phyloP scores from a whole-genome alignment of 2,329 filamentous ascomycete species.

The Fonsecaea pedrosoi region DNA sequence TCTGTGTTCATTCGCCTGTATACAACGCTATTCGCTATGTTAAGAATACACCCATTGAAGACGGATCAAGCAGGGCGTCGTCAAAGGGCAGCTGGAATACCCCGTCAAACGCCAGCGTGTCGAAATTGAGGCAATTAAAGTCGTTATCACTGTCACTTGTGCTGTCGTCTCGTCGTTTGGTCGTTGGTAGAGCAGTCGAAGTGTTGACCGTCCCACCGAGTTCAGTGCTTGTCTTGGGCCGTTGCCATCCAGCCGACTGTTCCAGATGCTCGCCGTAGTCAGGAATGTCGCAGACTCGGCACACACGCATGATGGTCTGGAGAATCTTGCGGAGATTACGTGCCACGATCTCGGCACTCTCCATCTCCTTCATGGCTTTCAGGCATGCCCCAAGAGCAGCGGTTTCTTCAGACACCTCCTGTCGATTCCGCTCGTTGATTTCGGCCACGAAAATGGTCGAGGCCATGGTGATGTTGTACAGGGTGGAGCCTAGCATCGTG shows the following conservation, averaged over 20 bases:
- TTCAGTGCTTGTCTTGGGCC: background rate
- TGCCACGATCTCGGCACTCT: slow-evolving; percentile 23
- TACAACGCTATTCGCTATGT: background rate
- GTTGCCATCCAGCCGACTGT: background rate
- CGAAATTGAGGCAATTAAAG: background rate
- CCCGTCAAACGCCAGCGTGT: background rate
- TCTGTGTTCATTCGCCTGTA: background rate
- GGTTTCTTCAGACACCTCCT: slow-evolving; percentile 11
- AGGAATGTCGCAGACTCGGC: background rate
- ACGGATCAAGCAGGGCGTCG: background rate
- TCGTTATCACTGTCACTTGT: background rate
- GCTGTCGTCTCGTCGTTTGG: background rate
- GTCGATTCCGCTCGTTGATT: slow-evolving; percentile 9
- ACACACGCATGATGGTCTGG: slow-evolving; percentile 28
- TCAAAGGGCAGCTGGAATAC: background rate
- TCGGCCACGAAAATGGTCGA: slow-evolving; percentile 25
- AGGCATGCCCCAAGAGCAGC: slow-evolving; percentile 22
- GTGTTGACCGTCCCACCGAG: background rate
- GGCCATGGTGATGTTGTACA: slow-evolving; percentile 29
- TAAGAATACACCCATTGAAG: background rate
- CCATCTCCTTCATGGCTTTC: slow-evolving; percentile 24
- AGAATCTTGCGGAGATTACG: slow-evolving; percentile 24
- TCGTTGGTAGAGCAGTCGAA: background rate
- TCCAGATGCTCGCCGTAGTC: background rate
- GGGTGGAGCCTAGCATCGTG: slow-evolving; percentile 19